Evolutionary conservation across 2,329 filamentous ascomycete species (phyloP), one percentile per base, ranked within the genome.

Genomic region (Xylaria sp.): DNA sequence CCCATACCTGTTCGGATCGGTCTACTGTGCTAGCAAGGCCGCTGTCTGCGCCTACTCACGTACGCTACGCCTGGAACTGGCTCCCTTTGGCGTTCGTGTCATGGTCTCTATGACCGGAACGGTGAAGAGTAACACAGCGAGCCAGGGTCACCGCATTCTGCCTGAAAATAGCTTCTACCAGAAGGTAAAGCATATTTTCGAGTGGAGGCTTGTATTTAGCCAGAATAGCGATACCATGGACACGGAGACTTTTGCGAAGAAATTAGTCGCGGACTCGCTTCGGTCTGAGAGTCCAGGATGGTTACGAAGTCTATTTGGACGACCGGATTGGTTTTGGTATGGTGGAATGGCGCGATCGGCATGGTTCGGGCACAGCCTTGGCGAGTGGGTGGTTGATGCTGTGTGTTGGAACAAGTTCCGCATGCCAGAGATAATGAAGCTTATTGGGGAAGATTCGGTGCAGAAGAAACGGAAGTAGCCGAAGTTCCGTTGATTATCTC

Each of bases 31-130:
- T n/a, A 82, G 81, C 74, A 89, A 88, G 80, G 85, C 82, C 60
- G 86, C 87, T 59, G 78, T 88, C 42, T 81, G 82, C 65, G 79
- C 81, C 2, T 88, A 87, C 79, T 86, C 85, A 54, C 85, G 86
- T 66, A 83, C 82, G 0, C 78, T 88, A 36, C 84, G 87, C 28
- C 77, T 85, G 59, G 87, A 89, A 72, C 80, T 89, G 48, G 80
- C 81, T 53, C 86, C 86, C 0, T 84, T 87, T 54, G 81, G 81
- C 72, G 86, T 88, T 10, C 83, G 86, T 70, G 86, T 88, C 76
- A 87, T 87, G 82, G 82, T 87, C 20, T 83, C 83, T 74, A 83
- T 87, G 79, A 84, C 85, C 0, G 86, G 86, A 28, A 86, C 85
- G 2, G 85, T 88, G 13, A 78, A 78, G 49, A 85, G 83, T 73